Evolutionary conservation across 1,284 basidiomycete genomes (phyloP).

Genomic region (Inonotus hispidus): DNA sequence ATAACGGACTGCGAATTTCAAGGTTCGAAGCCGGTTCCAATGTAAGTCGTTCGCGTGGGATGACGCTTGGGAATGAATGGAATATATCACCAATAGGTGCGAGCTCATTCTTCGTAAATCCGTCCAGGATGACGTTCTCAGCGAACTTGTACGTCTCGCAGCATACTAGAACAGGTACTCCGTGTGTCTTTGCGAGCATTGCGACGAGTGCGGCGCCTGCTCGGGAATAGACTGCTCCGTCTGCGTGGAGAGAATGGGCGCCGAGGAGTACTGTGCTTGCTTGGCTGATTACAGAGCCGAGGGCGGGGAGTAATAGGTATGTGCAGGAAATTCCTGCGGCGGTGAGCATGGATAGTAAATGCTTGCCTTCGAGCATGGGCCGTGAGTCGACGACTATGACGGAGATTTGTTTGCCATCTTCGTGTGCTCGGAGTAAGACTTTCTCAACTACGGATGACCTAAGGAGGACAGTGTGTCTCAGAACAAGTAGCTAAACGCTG

Average conservation of each 20-base stretch:
- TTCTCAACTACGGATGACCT: constrained; percentile 95
- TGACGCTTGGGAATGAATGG: constrained; percentile 32
- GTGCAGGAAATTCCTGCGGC: constrained; percentile 80
- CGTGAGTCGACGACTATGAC: constrained; percentile 95
- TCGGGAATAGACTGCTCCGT: constrained; percentile 91
- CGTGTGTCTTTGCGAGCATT: constrained; percentile 89
- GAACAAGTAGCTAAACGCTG: background rate
- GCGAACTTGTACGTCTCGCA: constrained; percentile 99
- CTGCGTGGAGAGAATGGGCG: constrained; percentile 90
- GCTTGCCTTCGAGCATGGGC: constrained; percentile 90
- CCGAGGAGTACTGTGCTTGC: constrained; percentile 85
- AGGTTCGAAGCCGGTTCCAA: constrained; percentile 36
- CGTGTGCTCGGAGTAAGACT: constrained; percentile 76
- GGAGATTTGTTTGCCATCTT: constrained; percentile 71
- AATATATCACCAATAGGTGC: constrained; percentile 35
- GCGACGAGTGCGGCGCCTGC: constrained; percentile 95
- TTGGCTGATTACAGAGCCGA: constrained; percentile 77
- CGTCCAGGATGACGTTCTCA: constrained; percentile 89
- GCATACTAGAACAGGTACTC: constrained; percentile 92
- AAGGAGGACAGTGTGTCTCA: background rate
- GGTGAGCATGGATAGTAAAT: constrained; percentile 68
- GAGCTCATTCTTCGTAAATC: constrained; percentile 94
- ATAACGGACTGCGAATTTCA: constrained; percentile 78
- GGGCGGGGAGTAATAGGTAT: constrained; percentile 86
- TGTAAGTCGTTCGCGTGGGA: constrained; percentile 34